Evolutionary conservation across 179 eudicot genomes (phyloP), one percentile per base, ranked within the genome.

Genomic region (Spergularia azorica): DNA sequence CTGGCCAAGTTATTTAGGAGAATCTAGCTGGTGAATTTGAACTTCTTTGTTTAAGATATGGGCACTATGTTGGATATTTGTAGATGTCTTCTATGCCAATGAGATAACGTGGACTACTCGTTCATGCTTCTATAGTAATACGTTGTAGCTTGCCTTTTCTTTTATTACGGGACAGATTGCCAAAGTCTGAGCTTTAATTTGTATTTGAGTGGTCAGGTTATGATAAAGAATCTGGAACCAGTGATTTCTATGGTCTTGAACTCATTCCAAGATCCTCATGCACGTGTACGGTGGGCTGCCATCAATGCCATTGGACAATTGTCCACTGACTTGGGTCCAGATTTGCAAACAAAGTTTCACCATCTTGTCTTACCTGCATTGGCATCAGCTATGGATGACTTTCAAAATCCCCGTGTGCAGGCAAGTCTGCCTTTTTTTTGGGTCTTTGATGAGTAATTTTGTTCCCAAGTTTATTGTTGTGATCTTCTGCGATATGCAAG

Each of bases 231-330:
- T 79, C 80, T 95, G 88, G 97, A 93, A 82, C 92, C 88, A 86
- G 90, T 95, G 43, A 89, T 95, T 77, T 85, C 77, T 72, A 95
- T 95, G 99, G 92, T 95, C 14, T 77, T 95, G 86, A 88, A 72
- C 74, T 95, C 97, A 9, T 93, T 93, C 73, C 91, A 91, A 83
- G 94, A 93, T 84, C 97, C 95, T 61, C 97, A 95, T 70, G 91
- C 99, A 15, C 90, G 99, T n/a, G 99, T 88, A 57, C 84, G 97
- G 57, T 95, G 99, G 98, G 97, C 99, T 12, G 97, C 99, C 73
- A 93, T 95, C 81, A 95, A 95, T 84, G 98, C 99, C 13, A 87
- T 95, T 81, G 99, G 99, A 32, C 99, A 95, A 80, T 79, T 95
- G 80, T 91, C 97, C 39, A 95, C 99, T 20, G 98, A 95, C 79